Evolutionary conservation across 768 basidiomycete genomes (phyloP).

Genomic region (Mycena latifolia): DNA sequence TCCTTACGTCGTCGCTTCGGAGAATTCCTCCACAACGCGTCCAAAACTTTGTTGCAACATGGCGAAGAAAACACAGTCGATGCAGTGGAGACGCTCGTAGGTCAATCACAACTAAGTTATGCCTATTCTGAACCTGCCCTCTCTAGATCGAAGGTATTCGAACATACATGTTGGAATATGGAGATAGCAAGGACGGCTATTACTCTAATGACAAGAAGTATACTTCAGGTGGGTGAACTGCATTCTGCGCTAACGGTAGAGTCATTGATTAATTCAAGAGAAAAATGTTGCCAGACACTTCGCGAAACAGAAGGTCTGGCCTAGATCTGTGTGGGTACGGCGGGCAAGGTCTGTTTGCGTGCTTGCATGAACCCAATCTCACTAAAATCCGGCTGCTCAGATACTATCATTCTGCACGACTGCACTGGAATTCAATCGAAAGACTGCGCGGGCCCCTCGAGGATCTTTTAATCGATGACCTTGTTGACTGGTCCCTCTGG

Average conservation of each 20-base stretch:
- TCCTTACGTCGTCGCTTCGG: conserved; percentile 73
- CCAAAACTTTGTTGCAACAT: conserved; percentile 73
- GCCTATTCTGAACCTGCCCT: conserved; percentile 5
- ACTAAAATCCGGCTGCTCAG: conserved; percentile 46
- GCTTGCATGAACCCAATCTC: conserved; percentile 8
- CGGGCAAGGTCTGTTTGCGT: conserved; percentile 65
- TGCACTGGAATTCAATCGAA: conserved; percentile 83
- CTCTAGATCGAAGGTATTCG: conserved; percentile 73
- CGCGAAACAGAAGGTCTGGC: conserved; percentile 82
- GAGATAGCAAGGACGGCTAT: conserved; percentile 69
- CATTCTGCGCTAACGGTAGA: not conserved
- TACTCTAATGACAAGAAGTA: conserved; percentile 33
- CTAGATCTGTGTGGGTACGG: conserved; percentile 76
- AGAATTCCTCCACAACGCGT: conserved; percentile 77
- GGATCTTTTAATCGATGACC: conserved; percentile 75
- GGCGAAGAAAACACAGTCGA: conserved; percentile 88
- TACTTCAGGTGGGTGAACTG: conserved; percentile 18
- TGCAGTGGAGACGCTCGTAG: conserved; percentile 78
- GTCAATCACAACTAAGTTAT: conserved; percentile 34
- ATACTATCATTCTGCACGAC: conserved; percentile 73
- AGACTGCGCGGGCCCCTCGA: conserved; percentile 70
- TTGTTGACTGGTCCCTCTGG: conserved; percentile 84
- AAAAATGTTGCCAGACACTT: conserved; percentile 76
- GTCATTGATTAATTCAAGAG: conserved; percentile 64
- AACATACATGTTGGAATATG: conserved; percentile 81